Evolutionary conservation across 139 green algal species (phyloP).

Genomic region (Spirogloea muscicola): DNA sequence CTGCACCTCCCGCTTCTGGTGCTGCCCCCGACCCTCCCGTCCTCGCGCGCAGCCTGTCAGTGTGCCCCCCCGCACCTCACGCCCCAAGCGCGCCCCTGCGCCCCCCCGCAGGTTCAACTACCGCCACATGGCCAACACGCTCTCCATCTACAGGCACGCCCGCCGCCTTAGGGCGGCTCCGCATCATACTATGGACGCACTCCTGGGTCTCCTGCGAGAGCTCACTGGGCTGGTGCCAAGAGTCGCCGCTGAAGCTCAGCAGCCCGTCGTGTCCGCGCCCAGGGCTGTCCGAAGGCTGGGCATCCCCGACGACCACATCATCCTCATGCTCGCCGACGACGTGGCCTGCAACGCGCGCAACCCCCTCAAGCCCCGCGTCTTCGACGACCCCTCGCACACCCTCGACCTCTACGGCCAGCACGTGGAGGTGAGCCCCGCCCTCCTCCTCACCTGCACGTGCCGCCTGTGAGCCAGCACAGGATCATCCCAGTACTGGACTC

Average conservation of each 20-base stretch:
- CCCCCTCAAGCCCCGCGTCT: constrained; percentile 60
- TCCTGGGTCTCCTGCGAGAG: background rate
- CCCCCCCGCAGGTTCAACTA: constrained; percentile 55
- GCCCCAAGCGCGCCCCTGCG: no score
- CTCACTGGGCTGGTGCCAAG: background rate
- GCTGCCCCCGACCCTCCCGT: no score
- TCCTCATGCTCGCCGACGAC: constrained; percentile 90
- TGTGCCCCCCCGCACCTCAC: no score
- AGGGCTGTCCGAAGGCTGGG: constrained; percentile 66
- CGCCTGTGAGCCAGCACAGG: background rate
- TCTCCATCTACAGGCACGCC: constrained; percentile 50
- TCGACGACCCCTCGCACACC: constrained; percentile 61
- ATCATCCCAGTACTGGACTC: background rate
- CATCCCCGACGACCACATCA: constrained; percentile 88
- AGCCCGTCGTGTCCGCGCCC: no score
- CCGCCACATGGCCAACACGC: constrained; percentile 53
- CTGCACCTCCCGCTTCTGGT: no score
- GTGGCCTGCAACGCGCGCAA: constrained; percentile 86
- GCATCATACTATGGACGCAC: background rate
- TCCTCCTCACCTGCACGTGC: background rate
- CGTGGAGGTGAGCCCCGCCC: constrained; percentile 56
- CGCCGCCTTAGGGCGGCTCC: background rate
- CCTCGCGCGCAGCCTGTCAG: no score
- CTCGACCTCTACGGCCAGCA: constrained; percentile 77
- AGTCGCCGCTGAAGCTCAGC: background rate